These are phyloP conservation scores for Senecio squalidus DNA, from an alignment of 140 eudicot species.

Conservation along the genomic window DNA sequence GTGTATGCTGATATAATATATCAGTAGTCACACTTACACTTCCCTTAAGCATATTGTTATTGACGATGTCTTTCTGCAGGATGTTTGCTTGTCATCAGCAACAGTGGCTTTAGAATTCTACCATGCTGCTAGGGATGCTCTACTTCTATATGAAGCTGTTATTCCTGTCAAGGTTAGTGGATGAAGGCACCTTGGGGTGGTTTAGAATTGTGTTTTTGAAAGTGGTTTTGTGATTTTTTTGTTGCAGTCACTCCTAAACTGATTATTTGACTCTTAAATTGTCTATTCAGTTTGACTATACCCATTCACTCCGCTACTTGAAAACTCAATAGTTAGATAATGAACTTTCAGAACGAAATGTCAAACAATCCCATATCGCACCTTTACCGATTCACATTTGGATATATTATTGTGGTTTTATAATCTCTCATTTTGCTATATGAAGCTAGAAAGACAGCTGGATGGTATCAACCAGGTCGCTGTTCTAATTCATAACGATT, in stretches of 20 bases:
- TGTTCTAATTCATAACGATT: constrained; percentile 93
- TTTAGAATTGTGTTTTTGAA: too few species aligned
- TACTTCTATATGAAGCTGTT: constrained; percentile 87
- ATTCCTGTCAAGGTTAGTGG: constrained; percentile 89
- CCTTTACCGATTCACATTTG: neutral
- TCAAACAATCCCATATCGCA: too few species aligned
- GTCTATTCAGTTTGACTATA: too few species aligned
- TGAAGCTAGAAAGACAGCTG: constrained; percentile 97
- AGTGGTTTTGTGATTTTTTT: too few species aligned
- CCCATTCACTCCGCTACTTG: too few species aligned
- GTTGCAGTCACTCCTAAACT: too few species aligned
- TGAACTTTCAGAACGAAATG: too few species aligned
- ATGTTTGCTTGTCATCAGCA: constrained; percentile 86
- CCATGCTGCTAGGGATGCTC: constrained; percentile 86
- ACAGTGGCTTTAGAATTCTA: constrained; percentile 81
- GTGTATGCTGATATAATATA: neutral
- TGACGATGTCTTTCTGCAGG: constrained; percentile 38
- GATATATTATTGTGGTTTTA: neutral
- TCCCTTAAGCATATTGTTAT: neutral
- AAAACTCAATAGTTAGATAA: too few species aligned
- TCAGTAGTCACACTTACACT: neutral
- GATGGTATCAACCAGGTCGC: constrained; percentile 94
- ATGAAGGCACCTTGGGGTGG: neutral
- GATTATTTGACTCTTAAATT: too few species aligned
- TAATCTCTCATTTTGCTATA: constrained; percentile 27